Evolutionary conservation across 257 asterid species (phyloP), one percentile per base, ranked within the genome.

Genomic region (Jasminum sambac): DNA sequence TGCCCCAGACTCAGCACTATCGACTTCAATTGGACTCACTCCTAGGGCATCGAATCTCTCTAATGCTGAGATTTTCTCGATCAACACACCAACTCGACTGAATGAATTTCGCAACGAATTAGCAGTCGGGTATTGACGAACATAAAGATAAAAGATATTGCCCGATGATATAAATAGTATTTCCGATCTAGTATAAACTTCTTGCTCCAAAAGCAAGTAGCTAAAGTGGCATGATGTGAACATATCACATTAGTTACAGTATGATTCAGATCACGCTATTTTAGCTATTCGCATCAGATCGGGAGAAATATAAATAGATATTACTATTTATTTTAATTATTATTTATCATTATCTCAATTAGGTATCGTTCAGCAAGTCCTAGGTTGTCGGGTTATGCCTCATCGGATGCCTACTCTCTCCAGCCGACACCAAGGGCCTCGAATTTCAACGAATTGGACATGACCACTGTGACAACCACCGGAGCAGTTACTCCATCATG

Each of bases 401-500:
- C 95, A 0, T 89, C 96, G 0, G 96, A 86, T 2, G 90, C 80
- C 0, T 86, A 88, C 71, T 88, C 95, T 24, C 87, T 88, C 69
- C 95, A 88, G 69, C 95, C 95, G 0, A 88, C 95, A 4, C 92
- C 95, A 0, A 59, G 92, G 50, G 82, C 81, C 0, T 88, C 95
- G 0, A 88, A 84, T 42, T 84, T 86, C 75, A 88, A 86, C 44
- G 96, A 86, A 30, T 8, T 78, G 72, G 90, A 84, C 17, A 24
- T 58, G 63, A 0, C 70, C 11, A 70, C 86, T 34, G 62, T 64
- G 38, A 84, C 88, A 8, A 84, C 46, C 42, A 38, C 8, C 58
- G 19, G 88, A 75, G 72, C 84, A 64, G 79, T 55, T 68, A 9
- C 74, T 69, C 43, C 77, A 82, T 71, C 88, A 1, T 55, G 62